Conservation (phyloP, 1,139 yeast genomes). For the Debaryomycetaceae sp. region DNA sequence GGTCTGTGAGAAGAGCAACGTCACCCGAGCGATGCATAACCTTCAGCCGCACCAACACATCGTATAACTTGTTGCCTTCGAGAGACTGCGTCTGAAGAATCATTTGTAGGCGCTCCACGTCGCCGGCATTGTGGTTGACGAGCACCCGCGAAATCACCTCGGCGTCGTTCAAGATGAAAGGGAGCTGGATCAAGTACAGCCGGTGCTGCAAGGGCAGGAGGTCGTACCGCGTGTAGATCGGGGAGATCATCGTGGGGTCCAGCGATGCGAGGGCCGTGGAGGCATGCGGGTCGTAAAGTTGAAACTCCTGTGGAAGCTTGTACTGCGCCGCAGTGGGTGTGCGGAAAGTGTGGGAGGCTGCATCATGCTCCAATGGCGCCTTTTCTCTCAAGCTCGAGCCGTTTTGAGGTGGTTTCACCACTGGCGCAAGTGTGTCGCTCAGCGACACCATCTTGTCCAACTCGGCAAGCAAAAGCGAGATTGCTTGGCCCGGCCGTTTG, state of each 20-base stretch:
- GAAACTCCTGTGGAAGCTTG: constrained; percentile 4
- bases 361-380: neutral
- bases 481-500: constrained; percentile 6
- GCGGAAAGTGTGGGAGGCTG: too few relatives aligned
- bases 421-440: too few relatives aligned
- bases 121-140: constrained; percentile 8
- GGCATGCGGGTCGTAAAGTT: too few relatives aligned
- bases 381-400: neutral
- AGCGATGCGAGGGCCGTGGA: too few relatives aligned
- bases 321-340: neutral
- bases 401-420: neutral
- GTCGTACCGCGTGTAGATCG: constrained; percentile 2
- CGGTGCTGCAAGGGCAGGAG: neutral
- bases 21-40: constrained; percentile 2
- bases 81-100: constrained; percentile 13
- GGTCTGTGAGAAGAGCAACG: neutral
- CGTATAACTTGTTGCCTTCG: constrained; percentile 16
- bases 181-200: constrained; percentile 8
- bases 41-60: constrained; percentile 10
- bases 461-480: constrained; percentile 2
- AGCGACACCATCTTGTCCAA: constrained; percentile 1
- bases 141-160: constrained; percentile 4
- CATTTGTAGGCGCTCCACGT: constrained; percentile 7
- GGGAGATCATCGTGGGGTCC: constrained; percentile 3
- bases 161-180: constrained; percentile 14